Evolutionary conservation across 1,284 basidiomycete genomes (phyloP).

Genomic region (Cystobasidiaceae sp.): DNA sequence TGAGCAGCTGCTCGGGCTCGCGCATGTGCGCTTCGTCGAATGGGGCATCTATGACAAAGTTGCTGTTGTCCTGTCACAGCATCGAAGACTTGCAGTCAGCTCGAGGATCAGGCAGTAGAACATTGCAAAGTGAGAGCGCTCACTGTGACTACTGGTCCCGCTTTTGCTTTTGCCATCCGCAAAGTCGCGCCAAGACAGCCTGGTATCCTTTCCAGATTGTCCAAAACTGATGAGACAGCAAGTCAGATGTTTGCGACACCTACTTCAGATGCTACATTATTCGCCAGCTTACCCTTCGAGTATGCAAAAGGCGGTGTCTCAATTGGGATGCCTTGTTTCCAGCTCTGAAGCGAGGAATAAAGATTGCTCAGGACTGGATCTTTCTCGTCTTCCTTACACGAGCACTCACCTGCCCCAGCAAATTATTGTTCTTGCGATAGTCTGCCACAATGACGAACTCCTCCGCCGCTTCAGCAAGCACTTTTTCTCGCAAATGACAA

Average conservation of each 20-base stretch:
- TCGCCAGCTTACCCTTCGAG: constrained; percentile 54
- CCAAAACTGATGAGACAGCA: constrained; percentile 51
- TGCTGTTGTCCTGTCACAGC: constrained; percentile 54
- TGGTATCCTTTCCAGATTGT: constrained; percentile 56
- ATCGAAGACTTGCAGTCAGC: too few relatives aligned
- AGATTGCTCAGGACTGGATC: neutral
- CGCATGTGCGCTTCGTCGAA: constrained; percentile 66
- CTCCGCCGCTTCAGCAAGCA: constrained; percentile 71
- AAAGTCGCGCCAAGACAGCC: constrained; percentile 57
- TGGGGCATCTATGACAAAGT: constrained; percentile 84
- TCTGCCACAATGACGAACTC: constrained; percentile 94
- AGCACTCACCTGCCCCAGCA: constrained; percentile 3
- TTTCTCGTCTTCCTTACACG: neutral
- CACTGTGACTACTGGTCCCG: constrained; percentile 73
- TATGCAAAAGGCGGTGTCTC: constrained; percentile 97
- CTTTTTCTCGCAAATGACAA: constrained; percentile 94
- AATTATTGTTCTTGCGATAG: constrained; percentile 62
- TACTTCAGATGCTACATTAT: neutral
- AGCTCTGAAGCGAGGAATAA: neutral
- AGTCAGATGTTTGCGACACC: neutral
- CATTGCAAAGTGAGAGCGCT: constrained; percentile 51
- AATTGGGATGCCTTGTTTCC: constrained; percentile 71
- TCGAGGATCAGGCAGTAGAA: neutral
- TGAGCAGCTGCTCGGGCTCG: constrained; percentile 53
- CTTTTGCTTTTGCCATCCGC: constrained; percentile 65